These are phyloP conservation scores for Leccinum pellstonianum DNA, from an alignment of 768 basidiomycete genomes.

Conservation along the genomic window DNA sequence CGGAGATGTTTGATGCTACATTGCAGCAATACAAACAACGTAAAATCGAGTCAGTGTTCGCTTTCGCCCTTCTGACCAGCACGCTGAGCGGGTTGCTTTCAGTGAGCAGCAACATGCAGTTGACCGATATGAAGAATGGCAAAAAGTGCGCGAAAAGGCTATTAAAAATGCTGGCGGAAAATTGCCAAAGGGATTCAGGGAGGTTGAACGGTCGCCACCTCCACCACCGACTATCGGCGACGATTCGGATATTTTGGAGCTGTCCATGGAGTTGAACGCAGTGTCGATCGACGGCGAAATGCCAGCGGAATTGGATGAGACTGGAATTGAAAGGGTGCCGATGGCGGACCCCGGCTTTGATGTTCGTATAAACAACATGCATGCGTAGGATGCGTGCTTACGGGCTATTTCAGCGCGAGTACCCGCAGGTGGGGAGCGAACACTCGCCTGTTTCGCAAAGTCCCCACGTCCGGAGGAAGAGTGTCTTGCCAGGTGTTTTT, in stretches of 20 bases:
- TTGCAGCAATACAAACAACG: constrained; percentile 92
- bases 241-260: constrained; percentile 82
- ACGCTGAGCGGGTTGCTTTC: constrained; percentile 10
- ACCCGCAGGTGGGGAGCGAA: constrained; percentile 64
- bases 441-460: constrained; percentile 57
- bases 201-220: constrained; percentile 69
- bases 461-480: constrained; percentile 91
- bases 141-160: constrained; percentile 76
- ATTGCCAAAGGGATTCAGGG: constrained; percentile 68
- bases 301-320: constrained; percentile 70
- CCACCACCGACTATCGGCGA: constrained; percentile 75
- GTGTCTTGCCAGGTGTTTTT: constrained; percentile 79
- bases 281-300: constrained; percentile 70
- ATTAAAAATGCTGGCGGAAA: constrained; percentile 67
- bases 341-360: constrained; percentile 90
- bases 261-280: constrained; percentile 87
- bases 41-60: constrained; percentile 68
- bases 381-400: constrained; percentile 19
- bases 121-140: constrained; percentile 86
- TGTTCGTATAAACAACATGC: constrained; percentile 48
- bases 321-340: constrained; percentile 83
- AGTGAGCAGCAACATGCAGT: constrained; percentile 90
- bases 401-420: constrained; percentile 49
- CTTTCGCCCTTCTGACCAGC: neutral
- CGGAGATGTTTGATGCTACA: constrained; percentile 90